phyloP scores from a whole-genome alignment of 2,329 filamentous ascomycete species.

The Pseudocercospora macadamiae region DNA sequence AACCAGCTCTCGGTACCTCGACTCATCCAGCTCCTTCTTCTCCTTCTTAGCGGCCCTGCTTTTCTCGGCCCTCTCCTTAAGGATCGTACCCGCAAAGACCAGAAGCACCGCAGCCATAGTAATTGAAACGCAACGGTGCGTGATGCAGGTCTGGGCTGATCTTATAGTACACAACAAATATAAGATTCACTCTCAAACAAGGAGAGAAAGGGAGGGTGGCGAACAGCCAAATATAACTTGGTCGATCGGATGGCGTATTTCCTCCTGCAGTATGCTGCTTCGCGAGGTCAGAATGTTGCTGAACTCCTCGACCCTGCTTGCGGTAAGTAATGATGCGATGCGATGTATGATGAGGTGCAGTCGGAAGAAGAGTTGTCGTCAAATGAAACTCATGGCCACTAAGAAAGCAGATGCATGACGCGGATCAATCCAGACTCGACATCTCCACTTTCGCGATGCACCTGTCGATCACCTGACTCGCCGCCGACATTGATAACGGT shows the following conservation, averaged over 20 bases:
- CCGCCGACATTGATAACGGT: no score
- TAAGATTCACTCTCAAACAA: background rate
- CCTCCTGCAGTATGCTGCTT: background rate
- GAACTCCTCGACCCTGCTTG: background rate
- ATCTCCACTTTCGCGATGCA: background rate
- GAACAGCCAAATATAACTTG: no score
- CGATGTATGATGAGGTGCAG: background rate
- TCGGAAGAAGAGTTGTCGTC: background rate
- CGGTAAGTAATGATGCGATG: background rate
- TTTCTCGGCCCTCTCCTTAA: slow-evolving; percentile 29
- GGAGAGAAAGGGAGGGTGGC: background rate
- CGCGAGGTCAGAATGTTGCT: background rate
- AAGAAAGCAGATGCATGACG: background rate
- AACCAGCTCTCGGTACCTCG: slow-evolving; percentile 29
- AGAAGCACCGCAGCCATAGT: slow-evolving; percentile 33
- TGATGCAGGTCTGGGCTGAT: background rate
- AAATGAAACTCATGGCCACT: background rate
- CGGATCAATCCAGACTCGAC: background rate
- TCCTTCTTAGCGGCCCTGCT: slow-evolving; percentile 27
- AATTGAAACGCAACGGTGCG: background rate
- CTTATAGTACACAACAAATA: background rate
- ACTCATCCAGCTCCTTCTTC: slow-evolving; percentile 28
- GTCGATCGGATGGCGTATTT: background rate
- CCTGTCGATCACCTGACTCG: background rate
- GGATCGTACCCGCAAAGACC: slow-evolving; percentile 27